phyloP scores from a whole-genome alignment of 2,329 filamentous ascomycete species.

The Teratosphaeria gauchensis region DNA sequence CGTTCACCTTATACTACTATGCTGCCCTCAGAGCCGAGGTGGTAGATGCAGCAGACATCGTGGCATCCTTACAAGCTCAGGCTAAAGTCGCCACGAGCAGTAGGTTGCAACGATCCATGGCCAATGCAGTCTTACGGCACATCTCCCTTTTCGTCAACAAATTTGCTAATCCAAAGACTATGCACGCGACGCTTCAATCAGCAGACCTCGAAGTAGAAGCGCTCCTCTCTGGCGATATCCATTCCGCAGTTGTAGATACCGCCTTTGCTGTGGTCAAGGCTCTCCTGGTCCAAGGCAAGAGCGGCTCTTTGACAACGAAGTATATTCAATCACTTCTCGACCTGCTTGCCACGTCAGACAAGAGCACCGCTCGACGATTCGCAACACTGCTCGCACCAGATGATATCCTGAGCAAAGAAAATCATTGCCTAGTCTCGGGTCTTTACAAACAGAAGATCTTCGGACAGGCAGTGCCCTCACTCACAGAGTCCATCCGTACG shows the following conservation, averaged over 20 bases:
- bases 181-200: conserved; percentile 26
- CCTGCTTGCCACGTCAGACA: conserved; percentile 36
- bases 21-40: conserved; percentile 23
- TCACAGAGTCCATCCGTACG: conserved; percentile 43
- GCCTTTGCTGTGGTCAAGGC: conserved; percentile 54
- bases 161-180: conserved; percentile 31
- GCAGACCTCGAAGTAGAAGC: conserved; percentile 27
- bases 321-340: conserved; percentile 40
- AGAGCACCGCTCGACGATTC: conserved; percentile 46
- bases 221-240: conserved; percentile 26
- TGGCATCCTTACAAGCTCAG: conserved; percentile 16
- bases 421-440: conserved; percentile 52
- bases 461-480: conserved; percentile 46
- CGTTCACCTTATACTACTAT: conserved; percentile 24
- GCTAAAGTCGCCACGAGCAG: conserved; percentile 11
- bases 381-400: conserved; percentile 50
- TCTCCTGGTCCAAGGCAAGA: conserved; percentile 46
- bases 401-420: conserved; percentile 50
- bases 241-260: conserved; percentile 39
- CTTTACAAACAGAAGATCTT: conserved; percentile 57
- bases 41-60: conserved; percentile 17
- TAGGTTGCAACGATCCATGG: neutral
- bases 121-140: conserved; percentile 29
- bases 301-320: conserved; percentile 32
- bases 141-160: conserved; percentile 41